Percentiles rank a stretch among this genome's conserved stretches.
Conservation (phyloP, 495 filamentous ascomycete species). For the Astrocystis sublimbata region DNA sequence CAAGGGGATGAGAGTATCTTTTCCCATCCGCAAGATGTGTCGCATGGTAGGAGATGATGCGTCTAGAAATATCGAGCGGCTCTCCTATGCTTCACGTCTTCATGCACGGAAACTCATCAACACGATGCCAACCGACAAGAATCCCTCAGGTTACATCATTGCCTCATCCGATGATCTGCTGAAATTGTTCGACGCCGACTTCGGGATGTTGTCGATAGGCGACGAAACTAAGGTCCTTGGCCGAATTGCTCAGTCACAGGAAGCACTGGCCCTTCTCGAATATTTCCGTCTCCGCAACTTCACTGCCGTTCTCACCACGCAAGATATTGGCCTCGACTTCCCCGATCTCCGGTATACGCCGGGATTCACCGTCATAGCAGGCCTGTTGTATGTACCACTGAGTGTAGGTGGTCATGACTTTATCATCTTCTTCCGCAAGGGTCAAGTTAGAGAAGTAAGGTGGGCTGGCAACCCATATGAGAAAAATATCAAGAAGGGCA, state of each 20-base stretch:
- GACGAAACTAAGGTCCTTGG: constrained; percentile 89
- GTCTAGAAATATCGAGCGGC: constrained; percentile 83
- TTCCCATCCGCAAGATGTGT: constrained; percentile 93
- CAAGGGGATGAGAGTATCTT: constrained; percentile 83
- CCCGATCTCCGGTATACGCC: constrained; percentile 79
- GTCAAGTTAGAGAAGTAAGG: constrained; percentile 75
- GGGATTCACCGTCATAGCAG: constrained; percentile 77
- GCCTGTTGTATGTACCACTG: constrained; percentile 80
- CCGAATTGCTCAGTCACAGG: constrained; percentile 71
- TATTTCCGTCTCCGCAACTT: constrained; percentile 77
- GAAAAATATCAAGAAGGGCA: constrained; percentile 68
- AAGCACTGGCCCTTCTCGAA: constrained; percentile 82
- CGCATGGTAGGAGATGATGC: constrained; percentile 85
- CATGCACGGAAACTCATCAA: constrained; percentile 82
- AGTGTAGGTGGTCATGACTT: constrained; percentile 79
- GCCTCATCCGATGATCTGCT: constrained; percentile 87
- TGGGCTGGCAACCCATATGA: constrained; percentile 97
- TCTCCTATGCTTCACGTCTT: constrained; percentile 82
- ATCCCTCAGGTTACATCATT: constrained; percentile 89
- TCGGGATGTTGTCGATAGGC: constrained; percentile 79
- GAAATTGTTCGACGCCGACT: constrained; percentile 85
- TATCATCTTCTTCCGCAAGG: constrained; percentile 87
- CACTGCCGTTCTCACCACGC: constrained; percentile 75
- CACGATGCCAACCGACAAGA: constrained; percentile 73
- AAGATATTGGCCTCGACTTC: constrained; percentile 78